Percentiles rank a stretch among this genome's conserved stretches.
phyloP scores from a whole-genome alignment of 345 rosid species.

The Tarenaya hassleriana region DNA sequence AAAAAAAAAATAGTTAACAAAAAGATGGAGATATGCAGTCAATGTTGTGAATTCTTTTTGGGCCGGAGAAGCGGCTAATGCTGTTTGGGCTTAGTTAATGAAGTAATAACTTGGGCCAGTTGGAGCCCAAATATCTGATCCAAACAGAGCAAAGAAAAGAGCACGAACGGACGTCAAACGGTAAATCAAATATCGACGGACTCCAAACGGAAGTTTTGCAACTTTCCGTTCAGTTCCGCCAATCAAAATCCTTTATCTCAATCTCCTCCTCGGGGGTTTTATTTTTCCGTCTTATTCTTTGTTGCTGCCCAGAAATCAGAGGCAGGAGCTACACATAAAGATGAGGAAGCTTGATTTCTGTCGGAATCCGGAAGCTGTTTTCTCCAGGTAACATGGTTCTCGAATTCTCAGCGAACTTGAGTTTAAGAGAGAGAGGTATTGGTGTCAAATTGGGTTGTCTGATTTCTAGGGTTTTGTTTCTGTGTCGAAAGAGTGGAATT shows the following conservation, averaged over 20 bases:
- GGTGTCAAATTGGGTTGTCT: too few species aligned
- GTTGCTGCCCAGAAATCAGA: neutral
- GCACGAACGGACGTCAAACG: neutral
- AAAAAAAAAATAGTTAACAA: too few species aligned
- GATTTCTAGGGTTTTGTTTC: too few species aligned
- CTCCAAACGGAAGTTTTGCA: constrained; percentile 11
- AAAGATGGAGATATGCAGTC: too few species aligned
- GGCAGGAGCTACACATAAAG: too few species aligned
- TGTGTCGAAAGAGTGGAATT: constrained; percentile 43
- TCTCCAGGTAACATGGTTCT: neutral
- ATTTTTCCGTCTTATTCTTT: constrained; percentile 14
- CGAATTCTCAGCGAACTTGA: too few species aligned
- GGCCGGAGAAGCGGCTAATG: too few species aligned
- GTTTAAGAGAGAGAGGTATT: too few species aligned
- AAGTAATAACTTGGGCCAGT: neutral
- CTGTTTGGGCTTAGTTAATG: too few species aligned
- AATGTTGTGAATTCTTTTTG: too few species aligned
- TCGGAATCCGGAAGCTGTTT: constrained; percentile 6
- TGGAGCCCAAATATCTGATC: too few species aligned
- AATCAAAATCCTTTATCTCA: neutral
- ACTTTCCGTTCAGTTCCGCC: neutral
- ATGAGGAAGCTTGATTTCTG: too few species aligned
- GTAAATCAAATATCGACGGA: constrained; percentile 23
- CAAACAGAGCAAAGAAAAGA: neutral
- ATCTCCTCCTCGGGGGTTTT: neutral